A percentile compares a stretch with the other conserved stretches of the same genome.
Evolutionary conservation across 805 yeast genomes (phyloP).

Genomic region (Cyberlindnera euphorbiiphila): DNA sequence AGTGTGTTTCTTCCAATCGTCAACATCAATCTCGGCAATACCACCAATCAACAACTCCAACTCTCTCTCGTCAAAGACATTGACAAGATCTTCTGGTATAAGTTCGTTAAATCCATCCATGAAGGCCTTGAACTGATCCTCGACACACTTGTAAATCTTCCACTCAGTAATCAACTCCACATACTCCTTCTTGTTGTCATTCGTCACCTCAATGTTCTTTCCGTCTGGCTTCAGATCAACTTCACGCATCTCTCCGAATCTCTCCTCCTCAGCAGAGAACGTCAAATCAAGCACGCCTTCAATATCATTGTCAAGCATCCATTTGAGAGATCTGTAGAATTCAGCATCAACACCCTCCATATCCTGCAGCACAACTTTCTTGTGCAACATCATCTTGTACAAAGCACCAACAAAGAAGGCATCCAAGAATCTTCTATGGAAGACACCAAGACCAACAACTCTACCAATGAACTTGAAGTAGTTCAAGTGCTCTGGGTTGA

Average conservation of each 20-base stretch:
- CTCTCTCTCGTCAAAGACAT: conserved; percentile 97
- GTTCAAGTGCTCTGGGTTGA: conserved; percentile 96
- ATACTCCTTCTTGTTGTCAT: conserved; percentile 92
- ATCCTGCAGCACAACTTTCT: conserved; percentile 92
- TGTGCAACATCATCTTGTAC: conserved; percentile 94
- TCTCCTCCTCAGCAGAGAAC: conserved; percentile 85
- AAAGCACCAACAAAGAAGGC: conserved; percentile 98
- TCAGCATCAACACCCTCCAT: conserved; percentile 99
- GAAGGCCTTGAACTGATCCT: conserved; percentile 93
- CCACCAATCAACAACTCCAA: conserved; percentile 96
- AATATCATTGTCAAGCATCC: conserved; percentile 95
- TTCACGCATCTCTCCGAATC: conserved; percentile 88
- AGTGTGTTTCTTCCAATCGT: conserved; percentile 98
- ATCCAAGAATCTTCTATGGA: conserved; percentile 96
- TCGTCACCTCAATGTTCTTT: conserved; percentile 82
- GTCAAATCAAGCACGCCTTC: conserved; percentile 84
- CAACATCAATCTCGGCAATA: conserved; percentile 94
- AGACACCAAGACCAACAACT: conserved; percentile 95
- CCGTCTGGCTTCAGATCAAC: conserved; percentile 91
- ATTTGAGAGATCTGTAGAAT: conserved; percentile 87
- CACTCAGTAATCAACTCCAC: conserved; percentile 94
- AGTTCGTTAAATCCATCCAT: conserved; percentile 96
- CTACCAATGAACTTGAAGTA: conserved; percentile 98
- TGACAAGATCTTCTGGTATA: conserved; percentile 93
- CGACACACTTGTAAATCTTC: conserved; percentile 90